These are phyloP conservation scores for Choanephora cucurbitarum DNA, from an alignment of 371 early-diverging fungal species.

Conservation along the genomic window DNA sequence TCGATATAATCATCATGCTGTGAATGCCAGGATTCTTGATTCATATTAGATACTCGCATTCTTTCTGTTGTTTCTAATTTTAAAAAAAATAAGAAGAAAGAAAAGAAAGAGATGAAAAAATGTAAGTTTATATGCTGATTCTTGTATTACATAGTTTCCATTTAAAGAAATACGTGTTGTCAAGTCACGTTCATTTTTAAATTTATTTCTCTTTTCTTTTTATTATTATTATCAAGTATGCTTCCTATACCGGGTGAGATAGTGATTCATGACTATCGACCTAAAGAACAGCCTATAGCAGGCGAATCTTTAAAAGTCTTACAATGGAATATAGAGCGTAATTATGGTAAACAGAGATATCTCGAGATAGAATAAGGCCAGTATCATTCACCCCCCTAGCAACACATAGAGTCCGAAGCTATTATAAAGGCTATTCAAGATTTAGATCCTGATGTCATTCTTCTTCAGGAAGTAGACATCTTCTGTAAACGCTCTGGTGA, in stretches of 20 bases:
- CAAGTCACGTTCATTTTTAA: background rate
- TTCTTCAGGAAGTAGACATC: constrained; percentile 76
- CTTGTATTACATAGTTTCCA: too few species aligned
- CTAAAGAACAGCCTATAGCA: background rate
- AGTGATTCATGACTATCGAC: constrained; percentile 51
- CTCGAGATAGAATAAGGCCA: background rate
- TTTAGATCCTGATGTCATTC: constrained; percentile 69
- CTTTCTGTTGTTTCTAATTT: too few species aligned
- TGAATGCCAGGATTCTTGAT: too few species aligned
- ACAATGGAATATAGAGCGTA: constrained; percentile 79
- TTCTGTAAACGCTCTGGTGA: constrained; percentile 66
- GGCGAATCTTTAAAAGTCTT: constrained; percentile 33
- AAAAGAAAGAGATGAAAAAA: background rate
- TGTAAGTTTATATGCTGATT: background rate
- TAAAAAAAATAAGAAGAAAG: too few species aligned
- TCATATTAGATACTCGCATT: too few species aligned
- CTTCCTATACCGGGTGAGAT: constrained; percentile 44
- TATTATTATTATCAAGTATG: background rate
- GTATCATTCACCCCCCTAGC: too few species aligned
- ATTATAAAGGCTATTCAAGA: constrained; percentile 55
- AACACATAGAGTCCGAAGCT: constrained; percentile 48
- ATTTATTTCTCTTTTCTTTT: background rate
- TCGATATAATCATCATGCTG: too few species aligned
- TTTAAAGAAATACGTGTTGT: too few species aligned
- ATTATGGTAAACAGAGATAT: constrained; percentile 59